Base-by-base conservation (phyloP, 805 yeast species). In the Spathaspora girioi region DNA sequence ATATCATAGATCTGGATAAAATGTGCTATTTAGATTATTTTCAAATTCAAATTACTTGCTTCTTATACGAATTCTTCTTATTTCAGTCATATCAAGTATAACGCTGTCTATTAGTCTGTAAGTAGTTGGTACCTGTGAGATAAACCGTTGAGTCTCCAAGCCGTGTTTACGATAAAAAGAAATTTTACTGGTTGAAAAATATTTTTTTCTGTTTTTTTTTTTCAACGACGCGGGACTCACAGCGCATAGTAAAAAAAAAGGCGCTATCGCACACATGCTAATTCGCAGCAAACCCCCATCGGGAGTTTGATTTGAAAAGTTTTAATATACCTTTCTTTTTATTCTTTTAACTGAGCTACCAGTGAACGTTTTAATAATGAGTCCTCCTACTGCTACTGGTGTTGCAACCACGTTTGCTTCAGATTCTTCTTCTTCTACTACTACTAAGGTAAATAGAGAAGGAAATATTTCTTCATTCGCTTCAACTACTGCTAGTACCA, bases 401-500 rank as follows among this genome's bases (percentile, higher is more conserved):
- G 31, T 46, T 18, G 42, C 32, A 31, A 45, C 47, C 5, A 19
- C 27, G 5, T 17, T 18, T 18, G 15, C 48, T 31, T 44, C 38
- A 5, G 45, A 10, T 27, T 14, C 17, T 15, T 20, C 20, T 17
- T 12, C 38, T 15, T 20, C 20, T 17, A 12, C 38, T 51, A 31
- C 46, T 27, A 26, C 47, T 19, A 51, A 42, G 27, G 40, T 35
- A 7, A 35, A 35, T 26, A 20, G 46, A 17, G 48, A 48, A 47
- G 61, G 59, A 20, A 56, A 54, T 50, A 46, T 50, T 35, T 42
- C 59, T 23, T 46, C 52, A 8, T 52, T 56, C 17, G 44, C 55
- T 10, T 20, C 53, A 3, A 38, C 38, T 29, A 48, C 38, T 10
- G 50, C 49, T 18, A 48, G 48, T 31, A 43, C 47, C 9, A 46